Percentiles rank a stretch among this genome's conserved stretches.
Evolutionary conservation across 352 stramenopile genomes (phyloP).

Genomic region (Albugo candida): DNA sequence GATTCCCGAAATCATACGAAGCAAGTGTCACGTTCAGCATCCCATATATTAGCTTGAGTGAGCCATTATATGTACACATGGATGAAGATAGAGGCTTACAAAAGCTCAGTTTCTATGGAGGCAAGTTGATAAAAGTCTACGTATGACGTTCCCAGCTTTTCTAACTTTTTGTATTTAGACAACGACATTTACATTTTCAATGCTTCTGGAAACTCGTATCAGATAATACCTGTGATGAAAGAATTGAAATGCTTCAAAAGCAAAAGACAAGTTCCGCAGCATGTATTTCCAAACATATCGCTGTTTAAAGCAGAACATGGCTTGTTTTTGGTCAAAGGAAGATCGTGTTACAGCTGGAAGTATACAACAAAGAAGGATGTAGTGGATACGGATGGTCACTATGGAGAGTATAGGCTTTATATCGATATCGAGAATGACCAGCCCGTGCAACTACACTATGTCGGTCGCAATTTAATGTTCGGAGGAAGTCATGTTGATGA

Average conservation of each 20-base stretch:
- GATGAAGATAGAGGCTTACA: slow-evolving; percentile 50
- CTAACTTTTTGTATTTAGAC: slow-evolving; percentile 2
- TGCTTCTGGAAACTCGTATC: slow-evolving; percentile 40
- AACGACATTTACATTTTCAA: slow-evolving; percentile 81
- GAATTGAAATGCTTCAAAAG: slow-evolving; percentile 55
- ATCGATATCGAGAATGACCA: slow-evolving; percentile 53
- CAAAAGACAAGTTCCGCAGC: slow-evolving; percentile 29
- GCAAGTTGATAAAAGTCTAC: not conserved
- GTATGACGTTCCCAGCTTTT: slow-evolving; percentile 6
- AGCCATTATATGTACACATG: slow-evolving; percentile 73
- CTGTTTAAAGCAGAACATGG: slow-evolving; percentile 72
- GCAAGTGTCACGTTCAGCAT: slow-evolving; percentile 75
- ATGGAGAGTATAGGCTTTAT: slow-evolving; percentile 77
- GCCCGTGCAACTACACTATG: slow-evolving; percentile 72
- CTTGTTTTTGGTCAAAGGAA: slow-evolving; percentile 43
- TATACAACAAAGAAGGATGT: slow-evolving; percentile 32
- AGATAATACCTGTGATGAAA: slow-evolving; percentile 65
- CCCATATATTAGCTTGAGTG: slow-evolving; percentile 76
- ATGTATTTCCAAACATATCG: slow-evolving; percentile 70
- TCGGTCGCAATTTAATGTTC: slow-evolving; percentile 70
- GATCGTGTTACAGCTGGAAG: slow-evolving; percentile 68
- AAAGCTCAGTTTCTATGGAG: slow-evolving; percentile 78
- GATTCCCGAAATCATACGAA: slow-evolving; percentile 72
- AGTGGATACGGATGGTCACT: slow-evolving; percentile 33
- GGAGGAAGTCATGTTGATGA: slow-evolving; percentile 80